These are phyloP conservation scores for Mucuna pruriens DNA, from an alignment of 306 rosid genomes.

Conservation along the genomic window DNA sequence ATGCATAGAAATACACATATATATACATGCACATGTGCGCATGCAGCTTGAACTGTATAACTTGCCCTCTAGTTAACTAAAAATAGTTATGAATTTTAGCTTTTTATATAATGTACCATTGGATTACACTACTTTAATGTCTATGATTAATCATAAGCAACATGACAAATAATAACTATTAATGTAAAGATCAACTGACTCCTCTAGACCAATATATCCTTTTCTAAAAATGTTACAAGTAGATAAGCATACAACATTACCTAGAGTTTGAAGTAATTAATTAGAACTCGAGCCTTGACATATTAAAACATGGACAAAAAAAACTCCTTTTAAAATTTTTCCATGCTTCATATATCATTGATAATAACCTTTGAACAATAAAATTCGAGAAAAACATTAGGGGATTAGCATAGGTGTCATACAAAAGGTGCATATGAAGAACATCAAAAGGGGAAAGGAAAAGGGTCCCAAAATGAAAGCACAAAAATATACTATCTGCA, in stretches of 20 bases:
- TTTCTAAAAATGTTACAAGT: neutral
- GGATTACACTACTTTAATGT: neutral
- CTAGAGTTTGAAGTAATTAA: neutral
- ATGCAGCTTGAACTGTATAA: conserved; percentile 85
- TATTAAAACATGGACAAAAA: neutral
- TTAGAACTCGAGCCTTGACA: neutral
- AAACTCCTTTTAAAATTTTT: neutral
- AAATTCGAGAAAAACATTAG: neutral
- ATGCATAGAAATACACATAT: no score
- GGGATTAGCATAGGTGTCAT: neutral
- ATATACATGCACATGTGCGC: no score
- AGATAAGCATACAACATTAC: neutral
- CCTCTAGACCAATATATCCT: neutral
- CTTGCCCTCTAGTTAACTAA: conserved; percentile 73
- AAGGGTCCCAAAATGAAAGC: neutral
- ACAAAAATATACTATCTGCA: neutral
- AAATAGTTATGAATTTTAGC: conserved; percentile 19
- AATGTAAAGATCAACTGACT: neutral
- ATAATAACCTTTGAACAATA: neutral
- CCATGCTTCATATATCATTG: neutral
- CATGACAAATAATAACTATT: neutral
- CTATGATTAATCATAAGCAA: neutral
- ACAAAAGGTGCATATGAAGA: neutral
- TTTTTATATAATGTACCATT: neutral
- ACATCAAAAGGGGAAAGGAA: neutral